Base-by-base conservation (phyloP, 116 monocot species). In the Dioscorea cayenensis region DNA sequence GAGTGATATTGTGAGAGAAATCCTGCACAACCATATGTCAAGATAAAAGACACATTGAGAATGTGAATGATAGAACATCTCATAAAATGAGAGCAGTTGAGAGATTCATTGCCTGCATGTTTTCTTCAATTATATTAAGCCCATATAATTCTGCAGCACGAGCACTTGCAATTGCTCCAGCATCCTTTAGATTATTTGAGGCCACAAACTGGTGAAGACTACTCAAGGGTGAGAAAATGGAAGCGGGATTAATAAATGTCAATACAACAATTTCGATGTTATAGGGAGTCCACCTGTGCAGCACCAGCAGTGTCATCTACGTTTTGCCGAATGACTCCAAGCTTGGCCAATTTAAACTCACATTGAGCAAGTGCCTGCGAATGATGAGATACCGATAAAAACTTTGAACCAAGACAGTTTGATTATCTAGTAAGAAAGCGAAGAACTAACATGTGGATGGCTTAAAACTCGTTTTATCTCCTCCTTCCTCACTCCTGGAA, bases 81-180 rank as follows among this genome's bases (percentile, higher is more conserved):
- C 55, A 55, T 55, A n/a, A 55, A 55, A 55, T 2, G n/a, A 60
- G 28, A n/a, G 13, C 14, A 55, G 55, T 55, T 55, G 16, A 55
- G 55, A 55, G 18, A 28, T 49, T 36, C 51, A 73, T 82, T 84
- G 71, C 92, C 84, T 92, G 86, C 36, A 92, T 75, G 36, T 72
- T 76, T 64, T 84, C 78, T 72, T 82, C 80, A 49, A 92, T 77
- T 64, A 84, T 65, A 60, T 83, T 66, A 58, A 92, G 89, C 21
- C 89, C 92, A 81, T 92, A 92, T 23, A 92, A 71, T 50, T 82
- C 82, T 64, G 86, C 92, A 70, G 92, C 89, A 66, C 82, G 81
- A 14, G 71, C 71, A 79, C 84, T 92, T 35, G 89, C 89, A 73
- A 89, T 74, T 43, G 86, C 92, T 71, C 76, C 92, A 29, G 84